phyloP scores from a whole-genome alignment of 306 rosid species.

The Cicer cuneatum region DNA sequence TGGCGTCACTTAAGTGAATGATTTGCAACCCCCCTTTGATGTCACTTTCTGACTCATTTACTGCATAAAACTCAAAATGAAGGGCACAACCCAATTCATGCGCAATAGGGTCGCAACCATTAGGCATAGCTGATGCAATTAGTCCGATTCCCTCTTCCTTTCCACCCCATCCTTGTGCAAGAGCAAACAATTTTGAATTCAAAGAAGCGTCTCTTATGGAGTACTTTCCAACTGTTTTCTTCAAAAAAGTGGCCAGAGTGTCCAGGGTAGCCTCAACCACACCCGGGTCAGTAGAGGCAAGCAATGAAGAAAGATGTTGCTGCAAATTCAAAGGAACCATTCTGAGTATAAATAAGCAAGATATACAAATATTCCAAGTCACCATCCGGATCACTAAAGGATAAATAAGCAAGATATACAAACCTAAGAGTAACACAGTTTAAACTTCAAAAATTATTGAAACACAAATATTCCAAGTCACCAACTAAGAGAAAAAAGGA shows the following conservation, averaged over 20 bases:
- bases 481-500: constrained; percentile 11
- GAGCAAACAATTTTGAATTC: constrained; percentile 82
- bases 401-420: constrained; percentile 12
- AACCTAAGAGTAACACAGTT: not conserved
- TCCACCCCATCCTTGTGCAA: constrained; percentile 99
- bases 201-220: constrained; percentile 74
- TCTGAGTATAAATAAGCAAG: constrained; percentile 13
- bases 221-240: constrained; percentile 91
- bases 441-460: constrained; percentile 15
- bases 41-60: constrained; percentile 62
- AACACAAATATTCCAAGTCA: constrained; percentile 22
- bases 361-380: too few species aligned
- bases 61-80: constrained; percentile 93
- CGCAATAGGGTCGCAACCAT: constrained; percentile 67
- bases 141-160: constrained; percentile 99
- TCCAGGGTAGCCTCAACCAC: constrained; percentile 94
- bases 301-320: constrained; percentile 97
- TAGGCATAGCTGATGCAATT: constrained; percentile 74
- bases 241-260: constrained; percentile 86
- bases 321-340: constrained; percentile 59
- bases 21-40: constrained; percentile 69
- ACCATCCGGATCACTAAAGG: not conserved
- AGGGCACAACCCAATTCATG: constrained; percentile 87
- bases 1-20: constrained; percentile 70
- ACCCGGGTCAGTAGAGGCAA: constrained; percentile 94